Conservation (phyloP, 768 basidiomycete species). For the Serendipita sp. region DNA sequence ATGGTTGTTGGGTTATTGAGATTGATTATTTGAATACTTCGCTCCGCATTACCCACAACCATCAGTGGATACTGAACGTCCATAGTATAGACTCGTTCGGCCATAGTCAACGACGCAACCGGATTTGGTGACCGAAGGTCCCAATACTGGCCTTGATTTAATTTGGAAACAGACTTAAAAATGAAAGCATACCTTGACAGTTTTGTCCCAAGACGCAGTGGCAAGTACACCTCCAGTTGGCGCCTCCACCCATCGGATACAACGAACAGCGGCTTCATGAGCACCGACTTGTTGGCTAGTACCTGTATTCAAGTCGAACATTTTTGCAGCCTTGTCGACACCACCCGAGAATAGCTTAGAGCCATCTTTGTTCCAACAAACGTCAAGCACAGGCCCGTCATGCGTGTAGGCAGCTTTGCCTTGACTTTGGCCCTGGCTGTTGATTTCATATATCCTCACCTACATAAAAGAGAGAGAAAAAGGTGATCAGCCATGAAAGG, state of each 20-base stretch:
- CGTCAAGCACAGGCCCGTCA: constrained; percentile 73
- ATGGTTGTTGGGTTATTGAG: constrained; percentile 63
- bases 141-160: constrained; percentile 56
- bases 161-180: background rate
- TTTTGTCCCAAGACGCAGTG: constrained; percentile 98
- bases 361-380: constrained; percentile 93
- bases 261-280: constrained; percentile 79
- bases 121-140: constrained; percentile 66
- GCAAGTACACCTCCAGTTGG: constrained; percentile 61
- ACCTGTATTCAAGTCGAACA: constrained; percentile 80
- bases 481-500: constrained; percentile 11
- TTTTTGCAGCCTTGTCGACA: constrained; percentile 87
- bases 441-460: constrained; percentile 89
- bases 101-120: constrained; percentile 63
- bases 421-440: constrained; percentile 56
- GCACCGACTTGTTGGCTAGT: constrained; percentile 70
- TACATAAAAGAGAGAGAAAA: constrained; percentile 18
- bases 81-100: constrained; percentile 80
- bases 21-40: constrained; percentile 81
- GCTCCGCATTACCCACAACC: constrained; percentile 87
- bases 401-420: constrained; percentile 85
- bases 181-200: constrained; percentile 53
- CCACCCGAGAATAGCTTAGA: constrained; percentile 84
- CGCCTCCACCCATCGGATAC: constrained; percentile 65
- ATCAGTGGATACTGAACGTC: constrained; percentile 69